Percentiles rank a stretch among this genome's conserved stretches.
phyloP scores from a whole-genome alignment of 441 rosid genomes.

The Biscutella laevigata region DNA sequence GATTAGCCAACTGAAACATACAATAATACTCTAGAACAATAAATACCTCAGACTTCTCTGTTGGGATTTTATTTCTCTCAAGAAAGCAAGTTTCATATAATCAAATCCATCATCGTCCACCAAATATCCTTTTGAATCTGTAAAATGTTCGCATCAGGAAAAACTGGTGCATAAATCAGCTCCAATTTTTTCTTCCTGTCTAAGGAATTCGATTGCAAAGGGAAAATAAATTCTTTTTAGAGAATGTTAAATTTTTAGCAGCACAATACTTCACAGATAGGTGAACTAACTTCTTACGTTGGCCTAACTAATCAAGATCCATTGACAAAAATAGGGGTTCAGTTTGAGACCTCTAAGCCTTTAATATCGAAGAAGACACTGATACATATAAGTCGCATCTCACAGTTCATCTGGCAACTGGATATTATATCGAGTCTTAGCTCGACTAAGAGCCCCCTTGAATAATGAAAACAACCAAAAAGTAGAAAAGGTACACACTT shows the following conservation, averaged over 20 bases:
- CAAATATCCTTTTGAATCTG: conserved; percentile 94
- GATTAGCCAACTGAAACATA: background rate
- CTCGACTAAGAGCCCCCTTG: background rate
- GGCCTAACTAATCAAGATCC: background rate
- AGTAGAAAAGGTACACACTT: background rate
- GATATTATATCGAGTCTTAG: background rate
- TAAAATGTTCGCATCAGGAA: conserved; percentile 11
- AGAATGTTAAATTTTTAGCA: background rate
- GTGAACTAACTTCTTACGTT: background rate
- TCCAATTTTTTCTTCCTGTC: background rate
- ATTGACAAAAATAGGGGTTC: background rate
- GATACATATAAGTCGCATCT: background rate
- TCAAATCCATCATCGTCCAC: conserved; percentile 98
- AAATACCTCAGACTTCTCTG: conserved; percentile 86
- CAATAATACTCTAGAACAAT: background rate
- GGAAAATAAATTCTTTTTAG: background rate
- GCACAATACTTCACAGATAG: conserved; percentile 15
- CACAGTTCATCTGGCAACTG: background rate
- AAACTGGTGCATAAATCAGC: background rate
- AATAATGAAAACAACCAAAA: background rate
- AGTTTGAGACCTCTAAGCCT: background rate
- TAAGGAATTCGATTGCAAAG: background rate
- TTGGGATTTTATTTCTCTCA: conserved; percentile 92
- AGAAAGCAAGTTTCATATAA: conserved; percentile 82
- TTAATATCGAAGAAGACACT: background rate